These are phyloP conservation scores for Euptelea pleiosperma DNA, from an alignment of 164 flowering plant species.

Conservation along the genomic window DNA sequence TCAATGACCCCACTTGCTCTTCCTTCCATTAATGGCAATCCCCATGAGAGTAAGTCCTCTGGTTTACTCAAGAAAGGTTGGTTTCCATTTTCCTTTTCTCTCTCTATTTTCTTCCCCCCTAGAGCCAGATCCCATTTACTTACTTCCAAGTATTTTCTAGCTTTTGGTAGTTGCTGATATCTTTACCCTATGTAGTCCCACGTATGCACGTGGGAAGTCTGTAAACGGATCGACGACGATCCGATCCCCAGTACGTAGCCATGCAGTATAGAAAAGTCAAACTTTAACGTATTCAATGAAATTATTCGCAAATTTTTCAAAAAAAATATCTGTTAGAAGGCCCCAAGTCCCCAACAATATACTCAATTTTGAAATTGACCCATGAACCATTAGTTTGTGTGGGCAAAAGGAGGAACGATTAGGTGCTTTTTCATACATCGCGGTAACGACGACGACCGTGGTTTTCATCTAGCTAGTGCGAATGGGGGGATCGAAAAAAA, in stretches of 20 bases:
- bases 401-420: neutral
- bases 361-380: conserved; percentile 6
- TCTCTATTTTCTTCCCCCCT: neutral
- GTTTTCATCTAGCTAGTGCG: too few relatives aligned
- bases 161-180: conserved; percentile 13
- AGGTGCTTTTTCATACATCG: neutral
- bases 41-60: conserved; percentile 6
- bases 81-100: neutral
- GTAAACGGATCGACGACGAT: too few relatives aligned
- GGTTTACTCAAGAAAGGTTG: conserved; percentile 10
- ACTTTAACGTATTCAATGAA: neutral
- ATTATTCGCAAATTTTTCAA: neutral
- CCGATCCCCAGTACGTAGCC: neutral
- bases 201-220: conserved; percentile 2
- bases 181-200: neutral
- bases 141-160: conserved; percentile 1
- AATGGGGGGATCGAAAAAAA: too few relatives aligned
- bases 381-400: conserved; percentile 5
- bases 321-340: conserved; percentile 9
- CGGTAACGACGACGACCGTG: neutral
- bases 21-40: conserved; percentile 8
- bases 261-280: conserved; percentile 12
- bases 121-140: too few relatives aligned
- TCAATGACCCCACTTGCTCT: conserved; percentile 7
- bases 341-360: neutral